Base-by-base conservation (phyloP, 1,139 yeast species). In the Pneumocystis wakefieldiae region DNA sequence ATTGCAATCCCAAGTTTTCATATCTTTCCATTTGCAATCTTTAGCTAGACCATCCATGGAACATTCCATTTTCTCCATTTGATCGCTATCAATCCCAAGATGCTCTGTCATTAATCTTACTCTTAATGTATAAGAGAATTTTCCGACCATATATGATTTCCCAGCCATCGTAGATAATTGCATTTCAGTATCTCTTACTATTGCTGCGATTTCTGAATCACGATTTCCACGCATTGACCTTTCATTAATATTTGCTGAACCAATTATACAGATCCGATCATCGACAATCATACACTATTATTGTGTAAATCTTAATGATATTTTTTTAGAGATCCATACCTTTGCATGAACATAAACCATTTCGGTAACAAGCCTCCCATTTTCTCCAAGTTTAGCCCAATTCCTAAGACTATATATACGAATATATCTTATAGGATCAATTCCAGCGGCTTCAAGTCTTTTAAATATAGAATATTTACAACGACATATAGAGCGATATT, bases 81-180 rank as follows among this genome's bases (percentile, higher is more conserved):
- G 78, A 74, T 94, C 98, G 60, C 91, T 92, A 73, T 88, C 92
- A 62, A 95, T 85, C 24, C 98, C 99, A 42, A 94, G 73, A 74
- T 94, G 98, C 72, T 94, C 99, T 68, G 98, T 81, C 98, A 94
- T 92, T 61, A 94, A 78, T 67, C 97, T 80, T 77, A 90, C 82
- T 71, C 99, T 80, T 67, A 94, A 76, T 2, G 94, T 86, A 73
- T 90, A 95, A 0, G 97, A 90, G 77, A 92, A 94, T 69, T 83
- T 84, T 1, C 90, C 94, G 0, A 92, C 98, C 67, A 79, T 74
- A 72, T 82, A 91, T 0, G 88, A 87, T 70, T 83, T 76, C 1
- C 95, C 97, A 67, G 83, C 86, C 97, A 94, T 91, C 15, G 77
- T 78, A 0, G 91, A 81, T 62, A 83, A 80, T 2, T 92, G 78